phyloP scores from a whole-genome alignment of 2,329 filamentous ascomycete species.

The Fusarium marasasianum region DNA sequence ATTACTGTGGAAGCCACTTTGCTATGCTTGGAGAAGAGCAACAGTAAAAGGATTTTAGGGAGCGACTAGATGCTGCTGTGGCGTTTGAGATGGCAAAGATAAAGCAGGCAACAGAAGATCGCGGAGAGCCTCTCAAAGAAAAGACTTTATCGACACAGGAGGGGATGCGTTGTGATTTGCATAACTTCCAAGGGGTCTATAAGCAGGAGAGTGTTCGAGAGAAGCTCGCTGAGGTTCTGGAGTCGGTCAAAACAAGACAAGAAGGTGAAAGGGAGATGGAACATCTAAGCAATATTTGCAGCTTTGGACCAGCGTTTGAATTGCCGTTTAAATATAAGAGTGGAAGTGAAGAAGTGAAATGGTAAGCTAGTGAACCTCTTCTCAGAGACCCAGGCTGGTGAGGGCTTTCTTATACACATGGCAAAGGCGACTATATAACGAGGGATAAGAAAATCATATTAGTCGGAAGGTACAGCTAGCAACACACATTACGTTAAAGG shows the following conservation, averaged over 20 bases:
- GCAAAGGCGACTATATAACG: neutral
- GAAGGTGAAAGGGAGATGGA: neutral
- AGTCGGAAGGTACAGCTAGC: neutral
- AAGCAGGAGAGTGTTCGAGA: neutral
- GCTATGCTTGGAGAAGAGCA: neutral
- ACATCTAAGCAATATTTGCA: neutral
- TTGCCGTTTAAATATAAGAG: neutral
- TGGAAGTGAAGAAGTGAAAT: neutral
- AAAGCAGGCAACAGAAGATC: neutral
- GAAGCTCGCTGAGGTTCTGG: neutral
- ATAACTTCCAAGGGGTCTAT: neutral
- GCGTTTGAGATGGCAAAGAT: neutral
- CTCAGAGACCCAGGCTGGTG: neutral
- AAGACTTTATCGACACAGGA: neutral
- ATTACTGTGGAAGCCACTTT: neutral
- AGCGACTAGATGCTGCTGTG: neutral
- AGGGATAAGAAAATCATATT: neutral
- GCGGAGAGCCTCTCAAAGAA: neutral
- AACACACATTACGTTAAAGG: fast-evolving
- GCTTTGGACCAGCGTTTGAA: neutral
- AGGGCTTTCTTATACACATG: neutral
- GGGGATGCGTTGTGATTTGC: neutral
- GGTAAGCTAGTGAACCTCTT: neutral
- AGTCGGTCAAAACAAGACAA: neutral
- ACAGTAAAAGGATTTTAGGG: neutral